A percentile compares a stretch with the other conserved stretches of the same genome.
phyloP scores from a whole-genome alignment of 179 eudicot species.

The Camellia oleifera region DNA sequence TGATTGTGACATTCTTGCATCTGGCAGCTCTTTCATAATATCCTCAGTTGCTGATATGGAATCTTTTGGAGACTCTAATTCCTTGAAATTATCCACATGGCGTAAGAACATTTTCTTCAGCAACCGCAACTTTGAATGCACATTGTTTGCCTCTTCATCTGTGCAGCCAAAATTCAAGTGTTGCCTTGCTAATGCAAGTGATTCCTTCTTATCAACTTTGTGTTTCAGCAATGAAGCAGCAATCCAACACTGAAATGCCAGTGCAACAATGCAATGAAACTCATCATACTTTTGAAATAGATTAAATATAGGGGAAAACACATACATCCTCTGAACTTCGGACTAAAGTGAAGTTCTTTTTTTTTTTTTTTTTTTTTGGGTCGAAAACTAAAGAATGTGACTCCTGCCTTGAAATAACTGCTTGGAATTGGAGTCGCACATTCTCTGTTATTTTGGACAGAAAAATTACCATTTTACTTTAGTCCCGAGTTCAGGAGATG shows the following conservation, averaged over 20 bases:
- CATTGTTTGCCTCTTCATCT: constrained; percentile 40
- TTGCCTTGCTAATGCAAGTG: constrained; percentile 40
- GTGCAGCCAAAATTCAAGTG: constrained; percentile 42
- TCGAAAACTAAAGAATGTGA: too few relatives aligned
- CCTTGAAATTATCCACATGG: constrained; percentile 23
- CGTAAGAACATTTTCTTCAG: constrained; percentile 34
- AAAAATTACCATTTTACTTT: too few relatives aligned
- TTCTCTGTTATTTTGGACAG: too few relatives aligned
- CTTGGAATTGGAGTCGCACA: too few relatives aligned
- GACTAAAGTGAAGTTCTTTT: too few relatives aligned
- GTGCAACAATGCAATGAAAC: neutral
- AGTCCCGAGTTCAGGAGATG: too few relatives aligned
- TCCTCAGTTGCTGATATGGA: constrained; percentile 21
- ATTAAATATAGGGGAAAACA: neutral
- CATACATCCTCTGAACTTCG: too few relatives aligned
- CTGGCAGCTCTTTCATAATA: constrained; percentile 4
- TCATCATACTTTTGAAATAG: neutral
- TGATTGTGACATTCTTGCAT: constrained; percentile 5
- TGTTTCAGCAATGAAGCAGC: constrained; percentile 44
- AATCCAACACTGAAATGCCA: constrained; percentile 48
- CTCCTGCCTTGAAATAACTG: too few relatives aligned
- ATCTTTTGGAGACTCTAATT: constrained; percentile 19
- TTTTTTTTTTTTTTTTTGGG: too few relatives aligned
- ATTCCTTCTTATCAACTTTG: constrained; percentile 44
- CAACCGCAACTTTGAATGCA: constrained; percentile 33